Evolutionary conservation across 805 yeast genomes (phyloP), one percentile per base, ranked within the genome.

Genomic region (Blastobotrys terrestris): DNA sequence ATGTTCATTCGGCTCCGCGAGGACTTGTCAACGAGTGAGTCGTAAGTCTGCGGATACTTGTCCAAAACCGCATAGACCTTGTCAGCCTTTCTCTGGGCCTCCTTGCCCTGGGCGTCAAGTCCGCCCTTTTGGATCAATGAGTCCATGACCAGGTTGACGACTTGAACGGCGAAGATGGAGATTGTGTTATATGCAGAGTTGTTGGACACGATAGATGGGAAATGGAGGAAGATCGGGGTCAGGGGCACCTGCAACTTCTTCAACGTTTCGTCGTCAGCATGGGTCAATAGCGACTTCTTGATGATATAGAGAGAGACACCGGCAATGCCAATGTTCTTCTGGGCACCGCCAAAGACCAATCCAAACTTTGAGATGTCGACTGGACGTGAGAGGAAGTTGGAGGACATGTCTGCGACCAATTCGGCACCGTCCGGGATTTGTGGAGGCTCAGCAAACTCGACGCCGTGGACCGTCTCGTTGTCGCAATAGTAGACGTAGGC

Each of bases 381-480:
- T 58, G 78, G 73, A 60, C 86, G 84, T 19, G 96, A 87, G 59
- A 94, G 75, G 65, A 94, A 85, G 69, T 92, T 89, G 46, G 97
- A 91, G 1, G 97, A 91, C 84, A 92, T 83, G 68, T 94, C 99
- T 22, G 96, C 92, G 14, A 90, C 97, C 55, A 92, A 71, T 68
- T 87, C 95, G 45, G 86, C 83, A 20, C 80, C 82, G 45, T 72
- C 84, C 70, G 80, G 86, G 56, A 76, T 81, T 58, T 71, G 77
- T 63, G 72, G 78, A 31, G 72, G 69, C 51, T 70, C 73, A 39
- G 81, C 79, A 73, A 87, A 89, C 70, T 94, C 99, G 53, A 85
- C 87, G 56, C 99, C 99, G 67, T 88, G 81, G 39, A 94, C 98
- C 11, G 99, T 94, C 73, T 94, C 99, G 70, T 94, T 94, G 71